These are phyloP conservation scores for Colletotrichum acutatum DNA, from an alignment of 2,329 filamentous ascomycete genomes.

Conservation along the genomic window DNA sequence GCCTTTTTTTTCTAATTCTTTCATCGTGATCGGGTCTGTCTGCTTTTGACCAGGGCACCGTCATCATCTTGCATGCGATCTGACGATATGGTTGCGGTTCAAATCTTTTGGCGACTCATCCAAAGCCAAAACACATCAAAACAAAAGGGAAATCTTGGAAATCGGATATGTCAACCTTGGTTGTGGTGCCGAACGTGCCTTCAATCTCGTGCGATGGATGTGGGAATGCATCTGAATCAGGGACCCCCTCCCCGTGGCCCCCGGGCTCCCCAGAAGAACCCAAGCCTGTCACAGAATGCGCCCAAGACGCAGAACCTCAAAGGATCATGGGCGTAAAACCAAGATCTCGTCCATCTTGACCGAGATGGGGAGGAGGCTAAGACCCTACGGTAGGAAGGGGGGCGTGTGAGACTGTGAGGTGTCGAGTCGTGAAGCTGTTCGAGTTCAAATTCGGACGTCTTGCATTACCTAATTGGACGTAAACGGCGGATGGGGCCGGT, in stretches of 20 bases:
- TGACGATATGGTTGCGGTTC: background rate
- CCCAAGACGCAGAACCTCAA: background rate
- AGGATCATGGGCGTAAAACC: background rate
- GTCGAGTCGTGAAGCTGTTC: constrained; percentile 11
- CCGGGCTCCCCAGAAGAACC: background rate
- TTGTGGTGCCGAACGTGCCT: background rate
- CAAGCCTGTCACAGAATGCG: background rate
- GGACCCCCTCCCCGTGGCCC: background rate
- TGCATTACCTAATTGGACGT: constrained; percentile 13
- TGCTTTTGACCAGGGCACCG: background rate
- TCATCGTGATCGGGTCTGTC: background rate
- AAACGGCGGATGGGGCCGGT: constrained; percentile 8
- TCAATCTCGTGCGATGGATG: constrained; percentile 14
- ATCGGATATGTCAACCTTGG: constrained; percentile 2
- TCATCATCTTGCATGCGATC: constrained; percentile 14
- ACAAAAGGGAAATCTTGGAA: background rate
- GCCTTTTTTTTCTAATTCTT: background rate
- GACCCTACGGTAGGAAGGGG: background rate
- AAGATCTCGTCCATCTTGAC: constrained; percentile 5
- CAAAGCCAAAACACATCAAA: too few species aligned
- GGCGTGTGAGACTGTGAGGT: background rate
- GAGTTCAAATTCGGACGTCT: constrained; percentile 14
- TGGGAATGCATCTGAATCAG: background rate
- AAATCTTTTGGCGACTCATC: background rate
- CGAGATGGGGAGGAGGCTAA: background rate